Evolutionary conservation across 1,284 basidiomycete genomes (phyloP).

Genomic region (Macrocystidia cucumis): DNA sequence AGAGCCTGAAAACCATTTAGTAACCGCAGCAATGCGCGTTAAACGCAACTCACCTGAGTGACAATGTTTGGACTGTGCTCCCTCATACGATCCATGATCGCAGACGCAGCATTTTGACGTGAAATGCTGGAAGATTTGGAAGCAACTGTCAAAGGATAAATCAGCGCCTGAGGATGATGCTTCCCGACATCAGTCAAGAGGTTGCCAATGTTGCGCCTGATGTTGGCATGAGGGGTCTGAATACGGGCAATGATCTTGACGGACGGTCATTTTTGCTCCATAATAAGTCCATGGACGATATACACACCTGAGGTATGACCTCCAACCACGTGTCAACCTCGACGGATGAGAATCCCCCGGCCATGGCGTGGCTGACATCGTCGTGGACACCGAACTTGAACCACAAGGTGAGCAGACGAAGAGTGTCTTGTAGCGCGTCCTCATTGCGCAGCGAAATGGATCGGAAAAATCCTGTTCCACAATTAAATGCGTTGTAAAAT

Average conservation of each 20-base stretch:
- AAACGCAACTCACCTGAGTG: slow-evolving; percentile 55
- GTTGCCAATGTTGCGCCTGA: slow-evolving; percentile 86
- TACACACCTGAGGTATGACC: slow-evolving; percentile 87
- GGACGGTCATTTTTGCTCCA: not conserved
- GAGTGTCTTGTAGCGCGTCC: slow-evolving; percentile 92
- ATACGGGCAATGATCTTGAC: slow-evolving; percentile 96
- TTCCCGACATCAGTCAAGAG: slow-evolving; percentile 91
- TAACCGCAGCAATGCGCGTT: not conserved
- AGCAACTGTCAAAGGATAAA: slow-evolving; percentile 97
- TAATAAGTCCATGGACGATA: not conserved
- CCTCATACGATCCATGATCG: slow-evolving; percentile 91
- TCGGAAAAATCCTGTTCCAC: slow-evolving; percentile 77
- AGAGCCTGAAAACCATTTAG: slow-evolving; percentile 51
- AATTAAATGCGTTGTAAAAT: slow-evolving; percentile 3
- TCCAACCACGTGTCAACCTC: slow-evolving; percentile 98
- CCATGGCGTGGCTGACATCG: slow-evolving; percentile 89
- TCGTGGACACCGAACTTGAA: slow-evolving; percentile 96
- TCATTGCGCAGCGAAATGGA: slow-evolving; percentile 89
- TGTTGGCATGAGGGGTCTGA: slow-evolving; percentile 86
- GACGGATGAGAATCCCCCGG: slow-evolving; percentile 82
- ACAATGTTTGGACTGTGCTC: slow-evolving; percentile 90
- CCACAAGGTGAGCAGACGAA: slow-evolving; percentile 94
- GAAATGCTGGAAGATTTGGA: slow-evolving; percentile 89
- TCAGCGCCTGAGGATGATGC: slow-evolving; percentile 95
- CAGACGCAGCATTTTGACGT: slow-evolving; percentile 79